Evolutionary conservation across 2,329 filamentous ascomycete genomes (phyloP).

Genomic region (Ceratocystis smalleyi): DNA sequence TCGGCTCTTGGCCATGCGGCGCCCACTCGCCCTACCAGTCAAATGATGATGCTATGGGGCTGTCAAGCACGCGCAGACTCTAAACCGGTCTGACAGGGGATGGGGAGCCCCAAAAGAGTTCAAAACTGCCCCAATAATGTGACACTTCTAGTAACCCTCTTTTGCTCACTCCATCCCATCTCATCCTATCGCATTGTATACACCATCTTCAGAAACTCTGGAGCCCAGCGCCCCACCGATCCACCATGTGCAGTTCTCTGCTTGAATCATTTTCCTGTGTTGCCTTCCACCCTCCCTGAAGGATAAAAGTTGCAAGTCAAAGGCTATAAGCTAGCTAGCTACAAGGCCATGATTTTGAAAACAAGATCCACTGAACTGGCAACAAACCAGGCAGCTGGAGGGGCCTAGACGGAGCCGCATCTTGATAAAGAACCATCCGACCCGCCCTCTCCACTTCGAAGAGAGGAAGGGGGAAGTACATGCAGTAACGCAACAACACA

Average conservation of each 20-base stretch:
- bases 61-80: slow-evolving; percentile 1
- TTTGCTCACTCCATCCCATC: neutral
- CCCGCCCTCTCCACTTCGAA: neutral
- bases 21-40: neutral
- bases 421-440: neutral
- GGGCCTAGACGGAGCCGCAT: neutral
- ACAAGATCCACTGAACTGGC: neutral
- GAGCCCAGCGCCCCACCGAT: neutral
- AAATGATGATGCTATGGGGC: neutral
- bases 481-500: neutral
- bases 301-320: too few species aligned
- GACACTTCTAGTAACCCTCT: neutral
- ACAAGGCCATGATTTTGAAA: neutral
- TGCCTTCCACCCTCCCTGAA: neutral
- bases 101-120: neutral
- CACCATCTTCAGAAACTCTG: neutral
- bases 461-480: neutral
- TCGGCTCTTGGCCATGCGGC: neutral
- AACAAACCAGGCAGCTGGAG: neutral
- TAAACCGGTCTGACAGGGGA: neutral
- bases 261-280: neutral
- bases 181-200: neutral
- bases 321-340: too few species aligned
- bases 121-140: too few species aligned
- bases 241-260: neutral